Percentiles rank a stretch among this genome's conserved stretches.
phyloP scores from a whole-genome alignment of 768 basidiomycete genomes.

The Fomitopsis pulvina region DNA sequence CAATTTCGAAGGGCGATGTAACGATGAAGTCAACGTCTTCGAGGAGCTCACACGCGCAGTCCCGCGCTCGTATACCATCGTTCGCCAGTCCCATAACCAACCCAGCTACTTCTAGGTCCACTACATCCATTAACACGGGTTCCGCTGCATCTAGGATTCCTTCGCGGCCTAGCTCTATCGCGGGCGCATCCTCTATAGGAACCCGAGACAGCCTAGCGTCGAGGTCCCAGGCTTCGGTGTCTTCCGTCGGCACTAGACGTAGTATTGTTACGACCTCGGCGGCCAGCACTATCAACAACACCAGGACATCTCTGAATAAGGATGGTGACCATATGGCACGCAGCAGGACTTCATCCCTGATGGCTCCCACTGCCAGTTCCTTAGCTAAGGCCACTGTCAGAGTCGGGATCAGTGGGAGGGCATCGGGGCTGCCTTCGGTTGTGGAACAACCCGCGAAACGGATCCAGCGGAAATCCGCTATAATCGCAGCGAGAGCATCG shows the following conservation, averaged over 20 bases:
- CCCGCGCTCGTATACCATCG: slow-evolving; percentile 22
- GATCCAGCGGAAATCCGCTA: slow-evolving; percentile 12
- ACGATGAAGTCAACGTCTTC: slow-evolving; percentile 9
- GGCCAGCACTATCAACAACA: slow-evolving; percentile 1
- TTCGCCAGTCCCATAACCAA: slow-evolving; percentile 13
- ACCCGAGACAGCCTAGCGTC: slow-evolving; percentile 22
- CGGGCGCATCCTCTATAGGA: slow-evolving; percentile 26
- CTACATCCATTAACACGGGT: slow-evolving; percentile 2
- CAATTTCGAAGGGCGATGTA: slow-evolving; percentile 3
- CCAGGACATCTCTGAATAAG: not conserved
- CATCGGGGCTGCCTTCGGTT: slow-evolving; percentile 7
- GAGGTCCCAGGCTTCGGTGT: slow-evolving; percentile 24
- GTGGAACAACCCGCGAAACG: slow-evolving; percentile 5
- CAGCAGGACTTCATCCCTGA: slow-evolving; percentile 34
- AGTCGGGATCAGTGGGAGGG: slow-evolving; percentile 5
- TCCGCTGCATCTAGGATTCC: not conserved
- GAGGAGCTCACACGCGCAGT: slow-evolving; percentile 7
- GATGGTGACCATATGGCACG: not conserved
- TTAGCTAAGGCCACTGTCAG: slow-evolving; percentile 45
- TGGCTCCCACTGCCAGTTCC: slow-evolving; percentile 75
- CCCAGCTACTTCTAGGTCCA: slow-evolving; percentile 7
- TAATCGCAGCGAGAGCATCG: slow-evolving; percentile 15
- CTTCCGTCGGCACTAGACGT: slow-evolving; percentile 40
- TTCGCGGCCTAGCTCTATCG: slow-evolving; percentile 5
- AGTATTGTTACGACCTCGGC: slow-evolving; percentile 10